These are phyloP conservation scores for Entelexis paramagnoliae DNA, from an alignment of 1,139 yeast species.

Conservation along the genomic window DNA sequence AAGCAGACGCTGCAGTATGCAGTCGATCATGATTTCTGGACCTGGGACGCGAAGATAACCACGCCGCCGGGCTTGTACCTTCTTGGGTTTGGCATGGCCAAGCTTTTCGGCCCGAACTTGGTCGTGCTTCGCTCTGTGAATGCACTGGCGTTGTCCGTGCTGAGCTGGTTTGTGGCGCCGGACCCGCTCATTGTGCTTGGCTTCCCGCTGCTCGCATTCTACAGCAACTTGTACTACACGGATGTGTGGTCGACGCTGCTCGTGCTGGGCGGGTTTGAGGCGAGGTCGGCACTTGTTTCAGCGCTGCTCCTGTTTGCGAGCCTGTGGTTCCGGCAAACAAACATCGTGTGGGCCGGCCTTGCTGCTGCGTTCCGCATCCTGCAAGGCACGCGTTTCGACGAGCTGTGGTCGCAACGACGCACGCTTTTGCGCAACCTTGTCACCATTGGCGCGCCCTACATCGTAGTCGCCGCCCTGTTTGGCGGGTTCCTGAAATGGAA, in stretches of 20 bases:
- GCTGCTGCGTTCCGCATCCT: slow-evolving; percentile 29
- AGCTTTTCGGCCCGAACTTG: slow-evolving; percentile 5
- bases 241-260: slow-evolving; percentile 84
- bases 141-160: slow-evolving; percentile 41
- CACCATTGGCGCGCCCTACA: slow-evolving; percentile 40
- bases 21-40: slow-evolving; percentile 41
- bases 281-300: slow-evolving; percentile 18
- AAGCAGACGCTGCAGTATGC: slow-evolving; percentile 67
- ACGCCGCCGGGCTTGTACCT: slow-evolving; percentile 92
- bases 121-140: slow-evolving; percentile 47
- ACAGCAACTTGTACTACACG: slow-evolving; percentile 72
- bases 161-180: neutral
- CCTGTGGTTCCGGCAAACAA: slow-evolving; percentile 77
- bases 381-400: neutral
- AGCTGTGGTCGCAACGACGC: neutral
- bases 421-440: neutral
- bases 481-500: slow-evolving; percentile 49
- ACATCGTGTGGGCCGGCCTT: slow-evolving; percentile 74
- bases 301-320: slow-evolving; percentile 27
- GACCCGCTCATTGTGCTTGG: slow-evolving; percentile 12
- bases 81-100: slow-evolving; percentile 44
- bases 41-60: slow-evolving; percentile 86
- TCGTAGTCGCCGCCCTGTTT: slow-evolving; percentile 44
- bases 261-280: slow-evolving; percentile 42
- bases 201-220: slow-evolving; percentile 65